Base-by-base conservation (phyloP, 2,329 filamentous ascomycete species). In the Colletotrichum aenigma region DNA sequence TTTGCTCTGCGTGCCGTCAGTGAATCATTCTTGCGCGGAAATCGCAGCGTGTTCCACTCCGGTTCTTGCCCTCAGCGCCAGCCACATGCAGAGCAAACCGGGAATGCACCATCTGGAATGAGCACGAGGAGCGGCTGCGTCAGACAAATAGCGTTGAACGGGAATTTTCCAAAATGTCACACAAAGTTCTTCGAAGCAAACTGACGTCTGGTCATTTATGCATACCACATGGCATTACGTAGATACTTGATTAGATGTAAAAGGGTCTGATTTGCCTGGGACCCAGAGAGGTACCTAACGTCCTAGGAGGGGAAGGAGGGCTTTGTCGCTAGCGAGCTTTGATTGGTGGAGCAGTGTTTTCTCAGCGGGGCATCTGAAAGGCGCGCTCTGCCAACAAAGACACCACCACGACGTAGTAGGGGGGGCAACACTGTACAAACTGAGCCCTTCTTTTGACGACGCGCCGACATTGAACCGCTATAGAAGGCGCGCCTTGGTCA, bases 231-330 rank as follows among this genome's bases (percentile, higher is more conserved):
- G 43, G 18, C 18, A 48, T 48, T 4, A n/a, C 43, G 43, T 12
- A 48, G 43, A 48, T 48, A 71, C 72, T 9, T 61, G 72, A 75
- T 75, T 71, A 75, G 72, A 71, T 71, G 72, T 24, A n/a, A 8
- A 36, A 38, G n/a, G 38, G 18, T 48, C 43, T 48, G 43, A 48
- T 48, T 48, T 48, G 43, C 43, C n/a, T 48, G 36, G 10, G 18
- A 43, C 21, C 12, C n/a, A 36, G 10, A 15, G 13, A 30, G 21
- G 24, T 61, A 32, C 32, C 7, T 10, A 6, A 6, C 4, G 21
- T 10, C 7, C 36, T 16, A 8, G n/a, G 61, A 30, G 68, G 71
- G 66, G 48, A 21, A 52, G 9, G 52, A 66, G n/a, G 30, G 32
- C 26, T 62, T 28, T 60, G 55, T 24, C 30, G 12, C 36, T 65